phyloP scores from a whole-genome alignment of 768 basidiomycete genomes.

The Heimioporus sp. region DNA sequence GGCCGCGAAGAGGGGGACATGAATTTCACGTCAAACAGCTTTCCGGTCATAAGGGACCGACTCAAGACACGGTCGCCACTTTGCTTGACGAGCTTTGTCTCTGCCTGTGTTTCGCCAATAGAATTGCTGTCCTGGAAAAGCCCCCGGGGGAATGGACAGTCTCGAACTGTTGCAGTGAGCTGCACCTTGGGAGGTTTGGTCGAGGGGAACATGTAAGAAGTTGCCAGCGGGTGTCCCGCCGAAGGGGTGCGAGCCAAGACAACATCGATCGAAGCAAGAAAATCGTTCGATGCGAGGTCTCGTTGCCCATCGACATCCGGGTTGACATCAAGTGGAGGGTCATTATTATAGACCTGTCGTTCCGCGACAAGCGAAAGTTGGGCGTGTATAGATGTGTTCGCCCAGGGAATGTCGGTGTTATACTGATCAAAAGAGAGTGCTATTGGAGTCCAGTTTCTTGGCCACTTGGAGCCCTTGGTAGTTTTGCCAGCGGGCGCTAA shows the following conservation, averaged over 20 bases:
- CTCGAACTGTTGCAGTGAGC: slow-evolving; percentile 13
- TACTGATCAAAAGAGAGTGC: slow-evolving; percentile 9
- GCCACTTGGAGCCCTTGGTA: too few species aligned
- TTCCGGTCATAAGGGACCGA: slow-evolving; percentile 18
- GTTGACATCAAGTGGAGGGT: too few species aligned
- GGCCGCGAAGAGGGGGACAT: slow-evolving; percentile 5
- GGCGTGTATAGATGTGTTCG: slow-evolving; percentile 9
- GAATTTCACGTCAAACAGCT: slow-evolving; percentile 18
- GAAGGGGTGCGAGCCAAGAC: slow-evolving; percentile 1
- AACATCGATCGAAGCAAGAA: slow-evolving; percentile 1
- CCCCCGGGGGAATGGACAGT: slow-evolving; percentile 12
- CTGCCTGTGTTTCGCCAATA: neutral
- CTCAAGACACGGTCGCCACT: slow-evolving; percentile 4
- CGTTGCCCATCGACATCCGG: too few species aligned
- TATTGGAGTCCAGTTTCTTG: neutral
- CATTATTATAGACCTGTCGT: too few species aligned
- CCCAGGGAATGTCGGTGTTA: slow-evolving; percentile 3
- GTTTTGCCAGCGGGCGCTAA: slow-evolving; percentile 3
- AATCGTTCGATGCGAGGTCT: neutral
- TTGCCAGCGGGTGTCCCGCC: neutral
- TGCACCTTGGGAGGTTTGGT: neutral
- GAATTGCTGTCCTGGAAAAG: slow-evolving; percentile 5
- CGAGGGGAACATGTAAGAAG: neutral
- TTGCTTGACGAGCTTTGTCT: slow-evolving; percentile 3
- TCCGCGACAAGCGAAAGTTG: neutral